A percentile compares a stretch with the other conserved stretches of the same genome.
phyloP scores from a whole-genome alignment of 805 yeast species.

The Candida ipomoeae region DNA sequence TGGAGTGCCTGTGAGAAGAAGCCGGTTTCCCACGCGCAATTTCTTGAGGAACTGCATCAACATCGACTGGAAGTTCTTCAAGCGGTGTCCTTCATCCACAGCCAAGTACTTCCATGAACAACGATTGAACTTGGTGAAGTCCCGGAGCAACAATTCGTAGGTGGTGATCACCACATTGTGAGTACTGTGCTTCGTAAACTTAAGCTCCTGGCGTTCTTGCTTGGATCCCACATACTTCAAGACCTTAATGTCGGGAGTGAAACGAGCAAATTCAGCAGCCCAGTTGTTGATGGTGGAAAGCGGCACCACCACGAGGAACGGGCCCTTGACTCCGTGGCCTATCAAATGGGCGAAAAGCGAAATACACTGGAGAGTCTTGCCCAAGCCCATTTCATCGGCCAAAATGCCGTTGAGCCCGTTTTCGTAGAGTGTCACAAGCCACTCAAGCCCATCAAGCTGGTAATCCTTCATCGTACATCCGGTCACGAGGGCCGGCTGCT shows the following conservation, averaged over 20 bases:
- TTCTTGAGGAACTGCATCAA: constrained; percentile 68
- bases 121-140: constrained; percentile 50
- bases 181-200: constrained; percentile 13
- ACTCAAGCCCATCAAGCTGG: constrained; percentile 85
- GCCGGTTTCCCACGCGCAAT: constrained; percentile 63
- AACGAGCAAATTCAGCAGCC: constrained; percentile 65
- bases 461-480: constrained; percentile 70
- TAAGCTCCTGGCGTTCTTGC: constrained; percentile 42
- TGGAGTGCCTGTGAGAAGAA: constrained; percentile 93
- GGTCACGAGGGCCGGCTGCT: constrained; percentile 31
- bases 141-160: constrained; percentile 75
- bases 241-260: constrained; percentile 67
- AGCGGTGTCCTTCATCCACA: constrained; percentile 94
- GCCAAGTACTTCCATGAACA: constrained; percentile 76
- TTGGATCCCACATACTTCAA: constrained; percentile 64
- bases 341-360: constrained; percentile 69
- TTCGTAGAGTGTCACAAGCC: constrained; percentile 85
- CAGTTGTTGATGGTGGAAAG: constrained; percentile 84
- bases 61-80: constrained; percentile 78
- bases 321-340: constrained; percentile 76
- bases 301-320: constrained; percentile 76
- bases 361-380: constrained; percentile 88
- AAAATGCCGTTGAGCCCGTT: constrained; percentile 93
- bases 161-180: constrained; percentile 67
- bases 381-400: constrained; percentile 98